phyloP scores from a whole-genome alignment of 805 yeast species.

The Pachysolen tannophilus region DNA sequence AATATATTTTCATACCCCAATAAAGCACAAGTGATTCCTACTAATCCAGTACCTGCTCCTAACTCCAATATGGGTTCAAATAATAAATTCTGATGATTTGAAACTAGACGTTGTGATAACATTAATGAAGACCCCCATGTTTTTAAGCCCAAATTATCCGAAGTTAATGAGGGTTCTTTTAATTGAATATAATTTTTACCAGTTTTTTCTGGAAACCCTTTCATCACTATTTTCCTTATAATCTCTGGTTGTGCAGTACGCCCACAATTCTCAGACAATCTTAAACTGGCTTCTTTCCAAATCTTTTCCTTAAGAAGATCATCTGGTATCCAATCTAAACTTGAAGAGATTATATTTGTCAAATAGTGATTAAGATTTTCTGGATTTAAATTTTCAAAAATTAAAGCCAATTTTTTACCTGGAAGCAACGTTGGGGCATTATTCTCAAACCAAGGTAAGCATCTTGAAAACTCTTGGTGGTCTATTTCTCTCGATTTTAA shows the following conservation, averaged over 20 bases:
- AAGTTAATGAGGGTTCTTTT: slow-evolving; percentile 78
- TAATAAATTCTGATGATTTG: slow-evolving; percentile 15
- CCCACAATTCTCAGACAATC: slow-evolving; percentile 80
- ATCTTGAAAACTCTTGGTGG: slow-evolving; percentile 14
- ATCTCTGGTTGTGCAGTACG: slow-evolving; percentile 74
- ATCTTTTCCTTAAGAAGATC: slow-evolving; percentile 30
- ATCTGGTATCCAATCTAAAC: slow-evolving; percentile 37
- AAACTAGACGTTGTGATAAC: slow-evolving; percentile 46
- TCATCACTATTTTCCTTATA: slow-evolving; percentile 47
- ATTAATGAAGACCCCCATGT: slow-evolving; percentile 94
- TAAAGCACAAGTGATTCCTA: slow-evolving; percentile 61
- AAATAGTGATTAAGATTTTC: slow-evolving; percentile 36
- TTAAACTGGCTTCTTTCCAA: slow-evolving; percentile 45
- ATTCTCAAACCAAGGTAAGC: slow-evolving; percentile 36
- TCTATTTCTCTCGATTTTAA: slow-evolving; percentile 28
- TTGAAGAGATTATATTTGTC: slow-evolving; percentile 39
- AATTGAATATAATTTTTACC: slow-evolving; percentile 25
- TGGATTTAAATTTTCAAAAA: slow-evolving; percentile 20
- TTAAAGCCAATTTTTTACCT: slow-evolving; percentile 18
- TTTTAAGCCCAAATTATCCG: slow-evolving; percentile 82
- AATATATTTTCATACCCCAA: slow-evolving; percentile 38
- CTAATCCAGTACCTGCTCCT: slow-evolving; percentile 95
- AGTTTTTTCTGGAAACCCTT: slow-evolving; percentile 22
- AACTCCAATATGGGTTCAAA: slow-evolving; percentile 49
- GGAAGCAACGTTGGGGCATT: slow-evolving; percentile 26